Evolutionary conservation across 805 yeast genomes (phyloP).

Genomic region (Tetrapisispora nanseiensis): DNA sequence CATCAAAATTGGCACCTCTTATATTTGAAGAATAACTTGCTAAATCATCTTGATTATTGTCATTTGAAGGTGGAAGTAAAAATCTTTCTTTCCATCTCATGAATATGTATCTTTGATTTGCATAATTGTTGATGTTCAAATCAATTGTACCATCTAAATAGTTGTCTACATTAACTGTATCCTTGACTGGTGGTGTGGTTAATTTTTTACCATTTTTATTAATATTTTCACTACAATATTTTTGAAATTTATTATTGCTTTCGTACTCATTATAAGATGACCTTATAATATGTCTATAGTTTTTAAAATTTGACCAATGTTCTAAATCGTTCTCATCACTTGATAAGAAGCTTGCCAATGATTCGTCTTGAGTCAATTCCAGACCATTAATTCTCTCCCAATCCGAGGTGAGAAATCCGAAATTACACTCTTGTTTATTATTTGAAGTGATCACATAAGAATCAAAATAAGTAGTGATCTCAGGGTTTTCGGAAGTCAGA

Average conservation of each 20-base stretch:
- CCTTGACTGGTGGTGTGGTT: neutral
- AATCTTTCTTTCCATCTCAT: slow-evolving; percentile 97
- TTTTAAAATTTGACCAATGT: slow-evolving; percentile 55
- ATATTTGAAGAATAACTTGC: slow-evolving; percentile 22
- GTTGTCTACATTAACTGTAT: neutral
- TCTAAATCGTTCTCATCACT: slow-evolving; percentile 49
- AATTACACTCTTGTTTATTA: slow-evolving; percentile 1
- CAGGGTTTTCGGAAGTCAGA: slow-evolving; percentile 55
- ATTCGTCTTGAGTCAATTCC: slow-evolving; percentile 11
- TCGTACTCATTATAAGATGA: slow-evolving; percentile 4
- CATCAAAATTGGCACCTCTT: slow-evolving; percentile 76
- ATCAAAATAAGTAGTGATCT: slow-evolving; percentile 65
- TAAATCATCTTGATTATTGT: slow-evolving; percentile 19
- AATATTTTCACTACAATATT: neutral
- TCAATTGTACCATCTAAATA: neutral
- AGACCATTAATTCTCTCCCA: slow-evolving; percentile 9
- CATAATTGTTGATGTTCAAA: slow-evolving; percentile 13
- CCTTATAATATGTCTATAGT: slow-evolving; percentile 29
- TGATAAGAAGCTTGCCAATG: slow-evolving; percentile 39
- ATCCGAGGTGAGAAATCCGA: slow-evolving; percentile 24
- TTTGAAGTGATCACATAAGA: slow-evolving; percentile 29
- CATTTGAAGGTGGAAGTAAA: slow-evolving; percentile 27
- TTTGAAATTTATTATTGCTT: neutral
- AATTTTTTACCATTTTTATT: neutral
- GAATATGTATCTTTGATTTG: slow-evolving; percentile 45